Conservation (phyloP, 2,329 filamentous ascomycete genomes). For the Pseudogymnoascus sp. region DNA sequence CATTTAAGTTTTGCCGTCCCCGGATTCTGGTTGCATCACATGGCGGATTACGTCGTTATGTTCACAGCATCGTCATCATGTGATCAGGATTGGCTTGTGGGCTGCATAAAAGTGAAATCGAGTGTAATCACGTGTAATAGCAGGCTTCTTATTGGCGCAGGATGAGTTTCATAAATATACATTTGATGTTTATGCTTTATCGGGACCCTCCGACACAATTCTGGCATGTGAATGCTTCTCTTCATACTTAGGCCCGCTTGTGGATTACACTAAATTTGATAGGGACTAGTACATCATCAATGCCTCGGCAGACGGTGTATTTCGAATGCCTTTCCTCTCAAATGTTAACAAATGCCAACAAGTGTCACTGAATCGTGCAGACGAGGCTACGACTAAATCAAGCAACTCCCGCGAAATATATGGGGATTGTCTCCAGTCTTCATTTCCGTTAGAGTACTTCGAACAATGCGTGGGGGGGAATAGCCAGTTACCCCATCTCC, state of each 20-base stretch:
- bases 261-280: not conserved
- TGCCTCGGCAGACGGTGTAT: not conserved
- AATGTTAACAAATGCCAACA: not conserved
- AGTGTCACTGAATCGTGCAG: not conserved
- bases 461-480: not conserved
- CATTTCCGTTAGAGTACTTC: not conserved
- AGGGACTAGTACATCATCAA: not conserved
- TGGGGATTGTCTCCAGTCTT: not conserved
- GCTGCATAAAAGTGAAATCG: not conserved
- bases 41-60: not conserved
- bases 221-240: constrained; percentile 5
- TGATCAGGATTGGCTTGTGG: not conserved
- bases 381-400: constrained; percentile 1
- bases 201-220: not conserved
- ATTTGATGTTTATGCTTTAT: not conserved
- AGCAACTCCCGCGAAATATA: constrained; percentile 6
- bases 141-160: not conserved
- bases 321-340: not conserved
- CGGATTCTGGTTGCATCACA: constrained; percentile 10
- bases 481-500: not conserved
- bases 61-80: not conserved
- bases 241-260: not conserved
- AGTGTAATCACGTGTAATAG: not conserved
- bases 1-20: constrained; percentile 5
- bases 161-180: not conserved